phyloP scores from a whole-genome alignment of 108 stramenopile genomes.

The Stephanodiscus triporus region DNA sequence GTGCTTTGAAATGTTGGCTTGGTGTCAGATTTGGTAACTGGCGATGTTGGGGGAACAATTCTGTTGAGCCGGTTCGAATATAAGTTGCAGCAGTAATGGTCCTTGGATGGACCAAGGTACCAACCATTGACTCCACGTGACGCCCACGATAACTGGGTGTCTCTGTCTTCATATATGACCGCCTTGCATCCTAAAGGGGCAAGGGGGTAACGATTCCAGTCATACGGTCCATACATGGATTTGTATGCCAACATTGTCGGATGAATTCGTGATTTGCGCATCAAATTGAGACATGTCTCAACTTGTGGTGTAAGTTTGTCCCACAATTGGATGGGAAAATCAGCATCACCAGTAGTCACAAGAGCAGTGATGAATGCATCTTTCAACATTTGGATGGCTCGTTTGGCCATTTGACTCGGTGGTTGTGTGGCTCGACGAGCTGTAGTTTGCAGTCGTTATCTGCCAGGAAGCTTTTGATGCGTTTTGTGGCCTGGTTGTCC shows the following conservation, averaged over 20 bases:
- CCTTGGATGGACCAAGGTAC: conserved; percentile 18
- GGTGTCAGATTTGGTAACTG: not conserved
- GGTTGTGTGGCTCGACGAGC: not conserved
- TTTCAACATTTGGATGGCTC: conserved; percentile 50
- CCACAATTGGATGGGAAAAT: conserved; percentile 9
- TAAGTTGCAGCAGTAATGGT: conserved; percentile 29
- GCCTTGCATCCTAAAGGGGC: conserved; percentile 46
- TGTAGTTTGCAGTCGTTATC: not conserved
- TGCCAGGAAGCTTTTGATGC: too few relatives aligned
- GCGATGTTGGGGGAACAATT: not conserved
- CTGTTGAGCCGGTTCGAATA: conserved; percentile 6
- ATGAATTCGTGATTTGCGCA: conserved; percentile 43
- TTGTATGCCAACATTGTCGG: conserved; percentile 28
- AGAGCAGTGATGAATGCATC: conserved; percentile 47
- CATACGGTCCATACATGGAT: conserved; percentile 11
- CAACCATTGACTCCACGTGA: conserved; percentile 22
- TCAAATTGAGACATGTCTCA: conserved; percentile 34
- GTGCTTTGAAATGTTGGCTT: not conserved
- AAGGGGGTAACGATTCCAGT: conserved; percentile 51
- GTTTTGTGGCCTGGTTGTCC: too few relatives aligned
- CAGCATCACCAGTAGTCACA: conserved; percentile 11
- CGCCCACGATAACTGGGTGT: conserved; percentile 6
- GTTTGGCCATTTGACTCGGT: conserved; percentile 11
- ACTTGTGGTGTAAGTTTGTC: conserved; percentile 40
- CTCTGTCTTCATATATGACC: conserved; percentile 4